Evolutionary conservation across 192 early-diverging fungal genomes (phyloP).

Genomic region (Coemansia pectinata): DNA sequence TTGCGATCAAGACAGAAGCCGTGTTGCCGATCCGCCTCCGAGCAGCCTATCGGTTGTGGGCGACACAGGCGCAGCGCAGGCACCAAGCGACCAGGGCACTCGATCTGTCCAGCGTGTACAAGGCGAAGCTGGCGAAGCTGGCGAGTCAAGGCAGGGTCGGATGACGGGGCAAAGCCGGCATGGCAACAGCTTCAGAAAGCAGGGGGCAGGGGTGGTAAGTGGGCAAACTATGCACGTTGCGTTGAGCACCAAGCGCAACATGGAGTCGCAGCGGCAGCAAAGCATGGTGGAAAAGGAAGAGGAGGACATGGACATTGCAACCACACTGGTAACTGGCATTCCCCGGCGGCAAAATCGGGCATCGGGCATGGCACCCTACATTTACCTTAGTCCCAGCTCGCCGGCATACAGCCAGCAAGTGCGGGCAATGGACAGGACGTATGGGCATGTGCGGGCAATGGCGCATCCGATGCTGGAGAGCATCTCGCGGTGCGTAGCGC

Average conservation of each 20-base stretch:
- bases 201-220: not conserved
- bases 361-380: constrained; percentile 34
- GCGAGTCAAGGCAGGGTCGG: not conserved
- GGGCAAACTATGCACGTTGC: constrained; percentile 12
- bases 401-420: constrained; percentile 44
- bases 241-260: constrained; percentile 45
- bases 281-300: constrained; percentile 48
- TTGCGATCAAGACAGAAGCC: not conserved
- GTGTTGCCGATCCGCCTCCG: not conserved
- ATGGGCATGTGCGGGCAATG: constrained; percentile 32
- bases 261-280: constrained; percentile 56
- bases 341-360: constrained; percentile 43
- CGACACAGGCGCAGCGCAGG: not conserved
- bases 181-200: not conserved
- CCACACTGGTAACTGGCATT: constrained; percentile 39
- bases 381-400: constrained; percentile 34
- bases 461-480: constrained; percentile 45
- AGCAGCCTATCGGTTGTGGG: not conserved
- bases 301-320: constrained; percentile 42
- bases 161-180: not conserved
- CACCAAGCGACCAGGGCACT: not conserved
- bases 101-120: not conserved
- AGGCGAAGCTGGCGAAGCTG: not conserved
- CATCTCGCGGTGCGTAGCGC: constrained; percentile 37
- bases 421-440: constrained; percentile 37